Conservation (phyloP, 2,329 filamentous ascomycete species). For the Pseudocercospora vitis region DNA sequence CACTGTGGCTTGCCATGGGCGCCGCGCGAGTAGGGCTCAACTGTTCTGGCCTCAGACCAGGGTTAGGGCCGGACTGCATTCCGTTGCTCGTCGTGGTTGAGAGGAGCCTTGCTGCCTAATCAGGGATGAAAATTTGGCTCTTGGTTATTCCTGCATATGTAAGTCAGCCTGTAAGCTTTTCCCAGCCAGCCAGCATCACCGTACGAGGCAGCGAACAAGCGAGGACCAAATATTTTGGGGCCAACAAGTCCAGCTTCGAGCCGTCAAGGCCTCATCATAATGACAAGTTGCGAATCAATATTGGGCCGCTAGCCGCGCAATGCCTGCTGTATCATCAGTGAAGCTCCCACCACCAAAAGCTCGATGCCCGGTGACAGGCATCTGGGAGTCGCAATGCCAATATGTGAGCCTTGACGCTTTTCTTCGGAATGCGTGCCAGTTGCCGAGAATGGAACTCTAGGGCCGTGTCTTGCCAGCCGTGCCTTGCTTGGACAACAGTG, state of each 20-base stretch:
- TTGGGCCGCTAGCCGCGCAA: background rate
- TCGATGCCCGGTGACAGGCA: background rate
- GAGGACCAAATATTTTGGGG: no score
- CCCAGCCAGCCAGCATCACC: slow-evolving; percentile 5
- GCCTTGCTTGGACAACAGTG: background rate
- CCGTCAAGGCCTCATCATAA: no score
- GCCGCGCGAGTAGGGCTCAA: background rate
- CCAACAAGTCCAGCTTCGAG: no score
- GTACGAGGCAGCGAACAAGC: slow-evolving; percentile 2
- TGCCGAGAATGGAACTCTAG: background rate
- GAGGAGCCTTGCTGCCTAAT: background rate
- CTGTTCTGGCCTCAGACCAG: background rate
- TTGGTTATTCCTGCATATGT: slow-evolving; percentile 1
- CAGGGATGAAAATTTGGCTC: slow-evolving; percentile 5
- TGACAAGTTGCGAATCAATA: background rate
- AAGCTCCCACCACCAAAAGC: background rate
- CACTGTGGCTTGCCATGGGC: no score
- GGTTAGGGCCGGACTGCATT: slow-evolving; percentile 6
- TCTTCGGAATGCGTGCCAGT: background rate
- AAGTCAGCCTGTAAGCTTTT: background rate
- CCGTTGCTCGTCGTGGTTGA: no score
- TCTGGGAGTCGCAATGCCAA: background rate
- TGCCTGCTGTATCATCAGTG: background rate
- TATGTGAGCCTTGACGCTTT: background rate
- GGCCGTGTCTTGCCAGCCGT: background rate